Evolutionary conservation across 164 flowering plant species (phyloP), one percentile per base, ranked within the genome.

Genomic region (Aristolochia californica): DNA sequence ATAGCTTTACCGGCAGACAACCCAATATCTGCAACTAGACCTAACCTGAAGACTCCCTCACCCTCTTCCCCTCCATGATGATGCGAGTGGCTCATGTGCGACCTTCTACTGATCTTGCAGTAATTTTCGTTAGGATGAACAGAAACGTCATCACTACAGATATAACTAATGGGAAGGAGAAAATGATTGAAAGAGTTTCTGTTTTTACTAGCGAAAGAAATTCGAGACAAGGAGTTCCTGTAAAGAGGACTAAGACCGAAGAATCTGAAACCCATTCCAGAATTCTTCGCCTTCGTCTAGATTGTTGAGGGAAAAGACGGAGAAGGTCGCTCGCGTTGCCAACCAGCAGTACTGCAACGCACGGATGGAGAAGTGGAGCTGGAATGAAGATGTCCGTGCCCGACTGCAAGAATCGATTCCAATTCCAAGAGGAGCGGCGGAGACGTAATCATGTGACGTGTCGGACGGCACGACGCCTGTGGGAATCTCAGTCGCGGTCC

Each of bases 1-100:
- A 86, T 16, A 24, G 87, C 78, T 62, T 88, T 94, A 11, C 91
- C 88, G 15, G 79, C 34, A 20, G 96, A 78, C 25, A 94, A 64
- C 5, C 75, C 78, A 18, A 88, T 63, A 48, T 88, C 97, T 12
- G 97, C 85, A 16, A 75, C 83, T 26, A 94, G 83, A n/a, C 99
- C 96, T 24, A 90, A 63, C 25, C 69, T 73, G 75, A 86, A 85
- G 20, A 90, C 76, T 13, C 65, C 72, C 65, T 87, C 95, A 2
- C 78, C 81, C 26, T 76, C 83, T 58, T 72, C 53, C 0, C 83
- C 66, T 5, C 61, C 67, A 16, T 57, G 55, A 12, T 61, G 73
- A 30, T 73, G 80, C 28, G 85, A 71, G 62, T 84, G 86, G 25
- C 96, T 89, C 7, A 74, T 58, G 58, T 86, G 95, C 82, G 86